Conservation (phyloP, 2,329 filamentous ascomycete genomes). For the Aschersonia sp. region DNA sequence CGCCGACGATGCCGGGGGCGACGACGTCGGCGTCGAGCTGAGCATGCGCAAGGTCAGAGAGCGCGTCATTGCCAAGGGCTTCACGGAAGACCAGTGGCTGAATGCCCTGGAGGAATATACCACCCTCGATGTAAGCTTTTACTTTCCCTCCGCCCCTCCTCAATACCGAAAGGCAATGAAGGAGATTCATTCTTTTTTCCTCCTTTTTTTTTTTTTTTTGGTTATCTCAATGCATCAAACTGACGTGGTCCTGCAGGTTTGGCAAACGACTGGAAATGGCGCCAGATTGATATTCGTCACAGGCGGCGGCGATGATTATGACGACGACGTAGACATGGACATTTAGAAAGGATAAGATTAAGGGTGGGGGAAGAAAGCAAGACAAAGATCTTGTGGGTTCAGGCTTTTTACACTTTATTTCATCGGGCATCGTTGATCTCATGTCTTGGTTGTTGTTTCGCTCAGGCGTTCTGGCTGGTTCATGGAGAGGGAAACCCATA, state of each 20-base stretch:
- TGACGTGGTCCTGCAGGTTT: slow-evolving; percentile 36
- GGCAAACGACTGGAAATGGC: slow-evolving; percentile 62
- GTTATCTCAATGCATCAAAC: not conserved
- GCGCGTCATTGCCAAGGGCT: slow-evolving; percentile 87
- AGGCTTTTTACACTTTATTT: no score
- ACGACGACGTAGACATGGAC: slow-evolving; percentile 24
- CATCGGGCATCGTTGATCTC: no score
- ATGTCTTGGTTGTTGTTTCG: no score
- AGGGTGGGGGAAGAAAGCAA: no score
- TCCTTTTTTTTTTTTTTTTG: not conserved
- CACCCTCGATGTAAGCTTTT: slow-evolving; percentile 63
- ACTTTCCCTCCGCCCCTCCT: slow-evolving; percentile 1
- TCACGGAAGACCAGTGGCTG: slow-evolving; percentile 86
- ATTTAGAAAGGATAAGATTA: not conserved
- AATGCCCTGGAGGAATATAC: slow-evolving; percentile 82
- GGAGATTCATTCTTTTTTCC: not conserved
- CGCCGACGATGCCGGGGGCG: slow-evolving; percentile 49
- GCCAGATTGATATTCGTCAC: slow-evolving; percentile 59
- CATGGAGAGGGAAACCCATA: no score
- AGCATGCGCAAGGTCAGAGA: slow-evolving; percentile 82
- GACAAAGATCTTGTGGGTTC: no score
- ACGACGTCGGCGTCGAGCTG: slow-evolving; percentile 48
- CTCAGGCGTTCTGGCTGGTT: no score
- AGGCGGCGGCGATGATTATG: slow-evolving; percentile 33
- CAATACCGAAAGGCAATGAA: no score